These are phyloP conservation scores for Neurospora intermedia DNA, from an alignment of 495 filamentous ascomycete species.

Conservation along the genomic window DNA sequence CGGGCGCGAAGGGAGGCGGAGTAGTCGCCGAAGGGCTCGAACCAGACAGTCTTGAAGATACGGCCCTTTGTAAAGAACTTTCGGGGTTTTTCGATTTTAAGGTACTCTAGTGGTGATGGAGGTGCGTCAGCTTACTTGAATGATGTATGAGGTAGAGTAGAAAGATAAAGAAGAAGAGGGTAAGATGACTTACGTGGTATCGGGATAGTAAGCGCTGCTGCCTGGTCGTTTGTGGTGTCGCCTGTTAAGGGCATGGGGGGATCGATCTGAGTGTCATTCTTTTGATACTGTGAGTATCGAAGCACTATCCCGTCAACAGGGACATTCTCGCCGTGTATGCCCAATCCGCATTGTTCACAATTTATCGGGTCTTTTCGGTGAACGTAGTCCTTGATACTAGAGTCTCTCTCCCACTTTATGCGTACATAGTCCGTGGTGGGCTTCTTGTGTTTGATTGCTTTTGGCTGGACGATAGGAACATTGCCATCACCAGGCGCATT, in stretches of 20 bases:
- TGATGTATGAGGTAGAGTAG: not conserved
- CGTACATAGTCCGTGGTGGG: not conserved
- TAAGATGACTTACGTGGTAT: not conserved
- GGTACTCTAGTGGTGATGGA: slow-evolving; percentile 7
- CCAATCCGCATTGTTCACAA: not conserved
- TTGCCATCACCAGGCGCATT: not conserved
- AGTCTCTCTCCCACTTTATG: not conserved
- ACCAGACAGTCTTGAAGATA: slow-evolving; percentile 26
- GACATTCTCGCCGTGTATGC: not conserved
- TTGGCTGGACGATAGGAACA: not conserved
- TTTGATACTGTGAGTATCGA: not conserved
- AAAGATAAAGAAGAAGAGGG: not conserved
- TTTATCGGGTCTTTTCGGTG: not conserved
- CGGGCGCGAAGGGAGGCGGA: not conserved
- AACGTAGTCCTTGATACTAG: not conserved
- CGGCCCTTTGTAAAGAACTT: slow-evolving; percentile 31
- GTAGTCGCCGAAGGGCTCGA: slow-evolving; percentile 13
- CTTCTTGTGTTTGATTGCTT: not conserved
- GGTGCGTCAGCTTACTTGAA: not conserved
- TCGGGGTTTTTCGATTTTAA: slow-evolving; percentile 21
- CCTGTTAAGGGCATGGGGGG: not conserved
- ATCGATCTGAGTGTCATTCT: not conserved
- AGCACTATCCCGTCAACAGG: not conserved
- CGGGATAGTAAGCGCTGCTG: not conserved
- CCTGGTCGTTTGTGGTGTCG: not conserved